These are phyloP conservation scores for Moesziomyces aphidis DNA, from an alignment of 1,284 basidiomycete genomes.

Conservation along the genomic window DNA sequence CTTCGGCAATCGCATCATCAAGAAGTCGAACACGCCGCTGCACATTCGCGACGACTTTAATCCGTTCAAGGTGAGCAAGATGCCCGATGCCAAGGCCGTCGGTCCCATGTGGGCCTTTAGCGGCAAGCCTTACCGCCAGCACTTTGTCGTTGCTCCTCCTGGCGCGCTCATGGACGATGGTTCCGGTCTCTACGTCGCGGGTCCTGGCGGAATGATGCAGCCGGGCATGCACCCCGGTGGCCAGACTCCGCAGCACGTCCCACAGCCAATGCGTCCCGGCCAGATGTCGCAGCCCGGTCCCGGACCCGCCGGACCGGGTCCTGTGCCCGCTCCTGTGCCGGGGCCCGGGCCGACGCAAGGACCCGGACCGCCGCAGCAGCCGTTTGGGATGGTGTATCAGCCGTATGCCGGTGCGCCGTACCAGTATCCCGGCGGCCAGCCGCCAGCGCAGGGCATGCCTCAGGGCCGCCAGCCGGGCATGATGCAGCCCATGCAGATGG, in stretches of 20 bases:
- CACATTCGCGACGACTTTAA: constrained; percentile 94
- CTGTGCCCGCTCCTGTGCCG: constrained; percentile 12
- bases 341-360: constrained; percentile 16
- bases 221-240: constrained; percentile 41
- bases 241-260: constrained; percentile 27
- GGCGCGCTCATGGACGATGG: constrained; percentile 37
- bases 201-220: constrained; percentile 35
- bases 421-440: constrained; percentile 41
- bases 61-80: constrained; percentile 87
- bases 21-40: constrained; percentile 77
- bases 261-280: constrained; percentile 33
- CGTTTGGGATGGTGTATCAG: constrained; percentile 53
- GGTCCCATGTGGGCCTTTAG: constrained; percentile 86
- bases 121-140: constrained; percentile 83
- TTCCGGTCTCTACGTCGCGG: constrained; percentile 30
- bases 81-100: constrained; percentile 78
- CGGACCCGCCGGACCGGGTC: constrained; percentile 9
- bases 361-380: constrained; percentile 30
- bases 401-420: constrained; percentile 46
- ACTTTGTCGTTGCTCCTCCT: constrained; percentile 71
- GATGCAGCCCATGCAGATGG: constrained; percentile 40
- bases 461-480: constrained; percentile 35
- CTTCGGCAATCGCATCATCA: constrained; percentile 79
- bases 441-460: constrained; percentile 28
- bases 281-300: constrained; percentile 26